phyloP scores from a whole-genome alignment of 1,284 basidiomycete species.

The Farysia itapuensis region DNA sequence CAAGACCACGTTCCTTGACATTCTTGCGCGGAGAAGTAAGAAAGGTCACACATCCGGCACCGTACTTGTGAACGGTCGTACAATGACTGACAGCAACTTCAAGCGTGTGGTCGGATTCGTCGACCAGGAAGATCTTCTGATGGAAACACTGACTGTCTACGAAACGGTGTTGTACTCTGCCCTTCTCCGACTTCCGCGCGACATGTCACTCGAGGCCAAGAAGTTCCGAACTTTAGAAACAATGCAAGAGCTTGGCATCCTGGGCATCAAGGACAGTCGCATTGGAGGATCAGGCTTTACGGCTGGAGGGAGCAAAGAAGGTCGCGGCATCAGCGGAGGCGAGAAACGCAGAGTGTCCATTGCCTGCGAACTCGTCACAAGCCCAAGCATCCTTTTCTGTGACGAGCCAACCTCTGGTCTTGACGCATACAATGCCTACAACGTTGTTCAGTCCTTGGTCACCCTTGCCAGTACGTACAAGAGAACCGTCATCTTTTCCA shows the following conservation, averaged over 20 bases:
- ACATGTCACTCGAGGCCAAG: conserved; percentile 93
- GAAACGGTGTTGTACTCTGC: conserved; percentile 95
- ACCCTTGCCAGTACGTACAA: conserved; percentile 84
- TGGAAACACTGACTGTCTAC: conserved; percentile 94
- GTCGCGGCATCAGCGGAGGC: conserved; percentile 63
- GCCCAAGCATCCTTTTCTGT: conserved; percentile 89
- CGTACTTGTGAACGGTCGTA: conserved; percentile 82
- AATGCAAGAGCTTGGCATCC: conserved; percentile 89
- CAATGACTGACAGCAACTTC: conserved; percentile 75
- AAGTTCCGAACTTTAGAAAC: conserved; percentile 91
- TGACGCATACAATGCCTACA: conserved; percentile 92
- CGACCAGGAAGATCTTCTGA: conserved; percentile 95
- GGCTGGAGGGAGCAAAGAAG: conserved; percentile 74
- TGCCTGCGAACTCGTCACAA: conserved; percentile 96
- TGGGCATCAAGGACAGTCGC: conserved; percentile 83
- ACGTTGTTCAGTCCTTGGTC: conserved; percentile 85
- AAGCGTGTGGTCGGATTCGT: conserved; percentile 87
- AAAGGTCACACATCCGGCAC: conserved; percentile 74
- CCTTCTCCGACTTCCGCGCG: conserved; percentile 80
- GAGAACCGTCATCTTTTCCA: conserved; percentile 94
- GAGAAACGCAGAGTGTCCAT: conserved; percentile 67
- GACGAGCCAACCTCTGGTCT: conserved; percentile 90
- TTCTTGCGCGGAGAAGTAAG: conserved; percentile 86
- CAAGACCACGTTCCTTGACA: conserved; percentile 93
- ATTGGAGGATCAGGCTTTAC: conserved; percentile 71